phyloP scores from a whole-genome alignment of 2,329 filamentous ascomycete species.

The Fusarium nodosum region DNA sequence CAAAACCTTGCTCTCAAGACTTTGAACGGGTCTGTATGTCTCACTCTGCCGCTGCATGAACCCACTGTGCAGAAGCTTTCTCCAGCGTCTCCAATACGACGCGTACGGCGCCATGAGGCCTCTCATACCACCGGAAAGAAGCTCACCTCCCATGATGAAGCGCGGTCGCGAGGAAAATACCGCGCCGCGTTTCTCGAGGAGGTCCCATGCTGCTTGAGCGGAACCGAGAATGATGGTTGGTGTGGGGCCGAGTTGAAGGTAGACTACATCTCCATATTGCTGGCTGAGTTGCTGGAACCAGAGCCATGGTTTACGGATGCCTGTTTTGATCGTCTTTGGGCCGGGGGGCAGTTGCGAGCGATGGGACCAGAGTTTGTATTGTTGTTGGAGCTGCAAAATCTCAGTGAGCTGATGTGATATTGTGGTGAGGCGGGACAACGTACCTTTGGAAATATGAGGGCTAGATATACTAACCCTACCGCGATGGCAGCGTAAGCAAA shows the following conservation, averaged over 20 bases:
- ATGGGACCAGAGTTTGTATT: constrained; percentile 57
- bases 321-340: constrained; percentile 55
- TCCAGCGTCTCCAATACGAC: constrained; percentile 59
- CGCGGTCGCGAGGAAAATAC: constrained; percentile 61
- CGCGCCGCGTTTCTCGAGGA: constrained; percentile 59
- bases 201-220: constrained; percentile 59
- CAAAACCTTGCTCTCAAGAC: constrained; percentile 58
- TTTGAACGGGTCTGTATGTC: constrained; percentile 58
- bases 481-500: constrained; percentile 11
- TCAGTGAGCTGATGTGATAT: neutral
- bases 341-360: constrained; percentile 57
- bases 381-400: constrained; percentile 52
- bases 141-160: constrained; percentile 62
- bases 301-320: constrained; percentile 58
- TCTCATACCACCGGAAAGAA: constrained; percentile 58
- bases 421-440: neutral
- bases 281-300: constrained; percentile 58
- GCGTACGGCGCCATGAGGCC: constrained; percentile 61
- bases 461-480: constrained; percentile 30
- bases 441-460: constrained; percentile 39
- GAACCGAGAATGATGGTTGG: constrained; percentile 60
- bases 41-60: constrained; percentile 61
- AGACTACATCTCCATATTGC: constrained; percentile 59
- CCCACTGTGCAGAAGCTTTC: constrained; percentile 59
- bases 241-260: constrained; percentile 59